A percentile compares a stretch with the other conserved stretches of the same genome.
These are phyloP conservation scores for Cyberlindnera saturnus DNA, from an alignment of 805 yeast species.

Conservation along the genomic window DNA sequence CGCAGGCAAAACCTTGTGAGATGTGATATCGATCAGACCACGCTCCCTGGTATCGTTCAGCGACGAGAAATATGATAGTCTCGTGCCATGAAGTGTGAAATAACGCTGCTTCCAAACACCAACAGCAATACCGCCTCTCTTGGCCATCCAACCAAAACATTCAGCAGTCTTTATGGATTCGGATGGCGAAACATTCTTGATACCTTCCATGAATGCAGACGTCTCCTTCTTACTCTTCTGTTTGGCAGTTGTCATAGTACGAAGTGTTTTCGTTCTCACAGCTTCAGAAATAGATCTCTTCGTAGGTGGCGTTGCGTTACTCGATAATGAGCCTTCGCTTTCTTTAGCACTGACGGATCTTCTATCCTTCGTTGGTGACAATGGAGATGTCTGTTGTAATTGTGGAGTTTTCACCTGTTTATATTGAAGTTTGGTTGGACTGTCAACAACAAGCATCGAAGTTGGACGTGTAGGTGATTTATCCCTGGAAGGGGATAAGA, in stretches of 20 bases:
- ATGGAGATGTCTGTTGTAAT: conserved; percentile 10
- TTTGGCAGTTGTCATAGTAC: conserved; percentile 46
- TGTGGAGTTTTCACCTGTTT: conserved; percentile 7
- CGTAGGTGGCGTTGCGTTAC: conserved; percentile 4
- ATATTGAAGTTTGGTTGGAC: conserved; percentile 11
- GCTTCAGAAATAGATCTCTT: conserved; percentile 46
- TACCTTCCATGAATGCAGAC: conserved; percentile 84
- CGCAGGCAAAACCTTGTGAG: conserved; percentile 85
- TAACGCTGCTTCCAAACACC: conserved; percentile 88
- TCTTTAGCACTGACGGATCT: conserved; percentile 50
- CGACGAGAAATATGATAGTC: conserved; percentile 81
- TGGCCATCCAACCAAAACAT: conserved; percentile 93
- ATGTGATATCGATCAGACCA: conserved; percentile 92
- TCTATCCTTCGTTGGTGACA: conserved; percentile 28
- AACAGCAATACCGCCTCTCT: conserved; percentile 76
- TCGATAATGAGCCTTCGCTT: conserved; percentile 4
- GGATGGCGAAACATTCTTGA: conserved; percentile 65
- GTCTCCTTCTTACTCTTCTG: conserved; percentile 55
- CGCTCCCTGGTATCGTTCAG: conserved; percentile 77
- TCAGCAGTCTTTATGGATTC: conserved; percentile 73
- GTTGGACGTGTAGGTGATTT: conserved; percentile 10
- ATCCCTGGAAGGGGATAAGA: conserved; percentile 25
- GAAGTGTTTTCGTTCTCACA: conserved; percentile 43
- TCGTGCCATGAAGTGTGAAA: conserved; percentile 85
- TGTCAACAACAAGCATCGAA: conserved; percentile 9